phyloP scores from a whole-genome alignment of 192 early-diverging fungal genomes.

The Mortierella alpina region DNA sequence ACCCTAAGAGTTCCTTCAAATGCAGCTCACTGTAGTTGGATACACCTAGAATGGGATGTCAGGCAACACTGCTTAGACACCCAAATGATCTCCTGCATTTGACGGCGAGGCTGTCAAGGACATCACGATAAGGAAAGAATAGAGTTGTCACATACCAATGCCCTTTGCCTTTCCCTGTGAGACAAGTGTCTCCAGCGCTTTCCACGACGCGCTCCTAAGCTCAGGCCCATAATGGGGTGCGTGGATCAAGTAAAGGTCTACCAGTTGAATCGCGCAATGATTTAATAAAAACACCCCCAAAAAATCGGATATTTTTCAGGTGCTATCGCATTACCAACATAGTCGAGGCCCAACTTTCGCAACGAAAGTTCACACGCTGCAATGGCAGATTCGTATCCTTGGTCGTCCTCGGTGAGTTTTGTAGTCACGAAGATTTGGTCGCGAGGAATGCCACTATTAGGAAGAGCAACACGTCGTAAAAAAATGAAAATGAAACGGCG shows the following conservation, averaged over 20 bases:
- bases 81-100: not conserved
- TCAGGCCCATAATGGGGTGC: slow-evolving; percentile 64
- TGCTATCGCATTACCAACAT: no score
- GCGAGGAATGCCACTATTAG: slow-evolving; percentile 56
- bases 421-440: slow-evolving; percentile 72
- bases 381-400: slow-evolving; percentile 62
- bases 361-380: slow-evolving; percentile 63
- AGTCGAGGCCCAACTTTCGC: slow-evolving; percentile 60
- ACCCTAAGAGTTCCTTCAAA: slow-evolving; percentile 58
- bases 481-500: not conserved
- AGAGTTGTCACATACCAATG: slow-evolving; percentile 45
- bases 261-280: no score
- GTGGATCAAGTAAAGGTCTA: slow-evolving; percentile 71
- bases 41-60: slow-evolving; percentile 36
- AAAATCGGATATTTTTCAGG: no score
- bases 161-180: slow-evolving; percentile 61
- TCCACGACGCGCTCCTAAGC: slow-evolving; percentile 57
- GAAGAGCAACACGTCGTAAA: not conserved
- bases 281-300: no score
- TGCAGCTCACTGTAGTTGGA: slow-evolving; percentile 68
- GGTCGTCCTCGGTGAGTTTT: slow-evolving; percentile 69
- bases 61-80: no score
- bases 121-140: not conserved
- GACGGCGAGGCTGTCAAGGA: not conserved
- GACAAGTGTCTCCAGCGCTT: slow-evolving; percentile 62